Percentiles rank a stretch among this genome's conserved stretches.
These are phyloP conservation scores for Boletus tylopilopsis DNA, from an alignment of 768 basidiomycete species.

Conservation along the genomic window DNA sequence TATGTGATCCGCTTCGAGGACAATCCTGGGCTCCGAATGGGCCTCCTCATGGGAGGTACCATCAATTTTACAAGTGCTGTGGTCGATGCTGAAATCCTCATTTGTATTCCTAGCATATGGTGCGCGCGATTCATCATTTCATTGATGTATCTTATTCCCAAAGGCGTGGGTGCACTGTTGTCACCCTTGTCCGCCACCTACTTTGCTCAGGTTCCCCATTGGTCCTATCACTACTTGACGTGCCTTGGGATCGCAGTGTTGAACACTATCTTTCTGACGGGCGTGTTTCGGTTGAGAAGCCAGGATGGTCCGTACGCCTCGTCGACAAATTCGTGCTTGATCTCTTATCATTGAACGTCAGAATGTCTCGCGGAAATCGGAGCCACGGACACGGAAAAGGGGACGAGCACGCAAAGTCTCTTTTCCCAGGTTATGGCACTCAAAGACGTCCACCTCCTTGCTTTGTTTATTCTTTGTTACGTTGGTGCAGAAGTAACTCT, in stretches of 20 bases:
- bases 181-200: neutral
- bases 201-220: neutral
- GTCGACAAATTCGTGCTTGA: no score
- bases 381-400: neutral
- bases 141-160: neutral
- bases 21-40: constrained; percentile 35
- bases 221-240: constrained; percentile 1
- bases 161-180: constrained; percentile 1
- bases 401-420: neutral
- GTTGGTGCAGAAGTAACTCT: constrained; percentile 1
- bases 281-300: neutral
- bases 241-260: neutral
- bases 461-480: neutral
- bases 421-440: neutral
- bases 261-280: neutral
- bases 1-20: constrained; percentile 37
- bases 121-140: neutral
- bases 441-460: constrained; percentile 2
- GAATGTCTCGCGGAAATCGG: constrained; percentile 5
- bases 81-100: constrained; percentile 8
- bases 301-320: neutral
- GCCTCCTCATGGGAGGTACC: constrained; percentile 42
- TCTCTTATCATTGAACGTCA: neutral
- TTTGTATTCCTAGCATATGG: neutral
- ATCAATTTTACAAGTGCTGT: constrained; percentile 31